phyloP scores from a whole-genome alignment of 768 basidiomycete species.

The Hebeloma cylindrosporum region DNA sequence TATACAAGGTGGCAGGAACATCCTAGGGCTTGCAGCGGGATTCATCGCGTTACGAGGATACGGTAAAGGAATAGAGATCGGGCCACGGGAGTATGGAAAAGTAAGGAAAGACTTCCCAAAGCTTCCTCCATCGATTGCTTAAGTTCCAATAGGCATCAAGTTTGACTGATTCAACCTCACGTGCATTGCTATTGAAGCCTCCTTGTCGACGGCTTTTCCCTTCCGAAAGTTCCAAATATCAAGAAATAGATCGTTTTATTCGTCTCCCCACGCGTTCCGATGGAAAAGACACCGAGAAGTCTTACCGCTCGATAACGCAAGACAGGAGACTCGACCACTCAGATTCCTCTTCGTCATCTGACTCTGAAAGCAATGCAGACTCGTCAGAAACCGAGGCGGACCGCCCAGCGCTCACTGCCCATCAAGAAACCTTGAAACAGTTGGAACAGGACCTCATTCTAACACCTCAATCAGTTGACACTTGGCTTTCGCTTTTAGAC shows the following conservation, averaged over 20 bases:
- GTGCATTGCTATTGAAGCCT: constrained; percentile 51
- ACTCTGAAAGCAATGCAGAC: constrained; percentile 30
- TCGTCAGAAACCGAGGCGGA: constrained; percentile 39
- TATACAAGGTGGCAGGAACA: constrained; percentile 54
- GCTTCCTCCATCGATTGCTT: constrained; percentile 6
- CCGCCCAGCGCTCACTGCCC: constrained; percentile 42
- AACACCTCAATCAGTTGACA: constrained; percentile 51
- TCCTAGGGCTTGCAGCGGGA: constrained; percentile 59
- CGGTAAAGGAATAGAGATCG: constrained; percentile 60
- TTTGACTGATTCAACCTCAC: constrained; percentile 58
- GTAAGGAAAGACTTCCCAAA: too few relatives aligned
- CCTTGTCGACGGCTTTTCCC: constrained; percentile 50
- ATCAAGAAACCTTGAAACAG: constrained; percentile 56
- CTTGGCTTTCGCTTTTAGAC: constrained; percentile 66
- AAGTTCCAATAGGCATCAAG: constrained; percentile 38
- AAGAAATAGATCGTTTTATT: constrained; percentile 69
- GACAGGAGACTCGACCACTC: constrained; percentile 31
- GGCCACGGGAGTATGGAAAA: too few relatives aligned
- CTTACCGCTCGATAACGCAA: constrained; percentile 52
- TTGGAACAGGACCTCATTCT: constrained; percentile 55
- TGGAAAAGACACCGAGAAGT: constrained; percentile 30
- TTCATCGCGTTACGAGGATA: constrained; percentile 47
- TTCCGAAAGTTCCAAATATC: constrained; percentile 42
- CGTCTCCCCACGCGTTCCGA: constrained; percentile 48
- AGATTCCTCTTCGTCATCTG: constrained; percentile 32